phyloP scores from a whole-genome alignment of 257 asterid species.

The Fraxinus cuspidata region DNA sequence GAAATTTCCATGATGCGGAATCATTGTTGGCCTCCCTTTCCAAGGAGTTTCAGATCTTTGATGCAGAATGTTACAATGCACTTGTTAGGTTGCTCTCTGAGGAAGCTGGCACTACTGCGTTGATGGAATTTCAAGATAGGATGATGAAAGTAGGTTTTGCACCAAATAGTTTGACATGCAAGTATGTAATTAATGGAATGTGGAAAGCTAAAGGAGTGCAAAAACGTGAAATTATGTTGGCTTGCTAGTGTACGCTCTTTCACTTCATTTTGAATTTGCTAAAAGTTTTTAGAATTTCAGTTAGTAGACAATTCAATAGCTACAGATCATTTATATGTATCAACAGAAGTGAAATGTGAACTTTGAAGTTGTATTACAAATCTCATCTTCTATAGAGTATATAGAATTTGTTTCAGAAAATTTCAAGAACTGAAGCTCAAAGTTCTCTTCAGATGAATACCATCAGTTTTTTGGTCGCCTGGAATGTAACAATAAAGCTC shows the following conservation, averaged over 20 bases:
- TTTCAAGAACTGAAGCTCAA: no score
- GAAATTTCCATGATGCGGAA: slow-evolving; percentile 44
- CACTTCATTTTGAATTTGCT: not conserved
- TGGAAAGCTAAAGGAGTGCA: slow-evolving; percentile 40
- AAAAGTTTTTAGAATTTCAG: not conserved
- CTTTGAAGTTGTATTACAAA: not conserved
- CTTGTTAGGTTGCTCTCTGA: slow-evolving; percentile 46
- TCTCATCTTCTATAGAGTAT: not conserved
- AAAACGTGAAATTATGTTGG: slow-evolving; percentile 30
- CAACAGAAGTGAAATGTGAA: not conserved
- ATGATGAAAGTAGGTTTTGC: slow-evolving; percentile 69
- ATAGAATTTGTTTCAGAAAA: no score
- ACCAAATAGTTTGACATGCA: slow-evolving; percentile 63
- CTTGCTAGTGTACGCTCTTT: slow-evolving; percentile 16
- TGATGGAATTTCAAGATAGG: slow-evolving; percentile 62
- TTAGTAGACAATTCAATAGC: not conserved
- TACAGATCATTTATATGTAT: not conserved
- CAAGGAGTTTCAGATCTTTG: slow-evolving; percentile 51
- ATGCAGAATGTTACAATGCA: slow-evolving; percentile 60
- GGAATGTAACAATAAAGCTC: no score
- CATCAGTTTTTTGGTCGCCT: no score
- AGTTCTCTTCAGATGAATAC: no score
- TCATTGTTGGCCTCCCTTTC: slow-evolving; percentile 54
- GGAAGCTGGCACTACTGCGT: slow-evolving; percentile 46
- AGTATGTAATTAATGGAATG: slow-evolving; percentile 68